Percentiles rank a stretch among this genome's conserved stretches.
These are phyloP conservation scores for Tripidium arundinaceum DNA, from an alignment of 202 grass and related monocot genomes.

Conservation along the genomic window DNA sequence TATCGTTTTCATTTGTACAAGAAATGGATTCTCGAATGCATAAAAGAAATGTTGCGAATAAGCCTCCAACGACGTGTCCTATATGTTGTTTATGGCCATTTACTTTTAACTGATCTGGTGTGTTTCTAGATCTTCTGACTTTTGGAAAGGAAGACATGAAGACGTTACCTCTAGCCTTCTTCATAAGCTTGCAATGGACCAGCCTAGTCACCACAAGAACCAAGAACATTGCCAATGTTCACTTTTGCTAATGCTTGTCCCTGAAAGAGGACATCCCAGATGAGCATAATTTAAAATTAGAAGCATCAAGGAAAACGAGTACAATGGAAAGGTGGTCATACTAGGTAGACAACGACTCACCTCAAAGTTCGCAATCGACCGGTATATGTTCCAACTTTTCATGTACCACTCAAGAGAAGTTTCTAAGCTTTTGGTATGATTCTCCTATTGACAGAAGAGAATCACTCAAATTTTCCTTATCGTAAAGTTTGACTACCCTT, in stretches of 20 bases:
- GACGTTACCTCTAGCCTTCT: conserved; percentile 83
- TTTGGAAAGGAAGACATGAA: conserved; percentile 15
- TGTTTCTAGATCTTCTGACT: conserved; percentile 10
- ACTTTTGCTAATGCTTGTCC: conserved; percentile 96
- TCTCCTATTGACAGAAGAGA: conserved; percentile 67
- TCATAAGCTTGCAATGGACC: conserved; percentile 80
- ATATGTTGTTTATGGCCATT: not conserved
- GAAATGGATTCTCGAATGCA: no score
- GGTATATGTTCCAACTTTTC: conserved; percentile 73
- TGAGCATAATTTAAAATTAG: conserved; percentile 9
- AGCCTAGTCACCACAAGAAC: conserved; percentile 72
- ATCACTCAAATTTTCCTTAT: conserved; percentile 84
- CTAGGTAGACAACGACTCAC: conserved; percentile 30
- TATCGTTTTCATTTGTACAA: no score
- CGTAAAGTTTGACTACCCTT: conserved; percentile 55
- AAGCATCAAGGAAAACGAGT: conserved; percentile 12
- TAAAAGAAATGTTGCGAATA: no score
- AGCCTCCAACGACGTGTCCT: not conserved
- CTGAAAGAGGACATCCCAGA: conserved; percentile 39
- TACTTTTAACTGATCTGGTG: conserved; percentile 30
- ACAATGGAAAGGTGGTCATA: conserved; percentile 12
- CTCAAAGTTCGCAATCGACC: conserved; percentile 75
- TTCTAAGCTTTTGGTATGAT: conserved; percentile 87
- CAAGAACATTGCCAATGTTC: conserved; percentile 84
- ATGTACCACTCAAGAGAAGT: conserved; percentile 87